phyloP scores from a whole-genome alignment of 257 asterid species.

The Petunia axillaris region DNA sequence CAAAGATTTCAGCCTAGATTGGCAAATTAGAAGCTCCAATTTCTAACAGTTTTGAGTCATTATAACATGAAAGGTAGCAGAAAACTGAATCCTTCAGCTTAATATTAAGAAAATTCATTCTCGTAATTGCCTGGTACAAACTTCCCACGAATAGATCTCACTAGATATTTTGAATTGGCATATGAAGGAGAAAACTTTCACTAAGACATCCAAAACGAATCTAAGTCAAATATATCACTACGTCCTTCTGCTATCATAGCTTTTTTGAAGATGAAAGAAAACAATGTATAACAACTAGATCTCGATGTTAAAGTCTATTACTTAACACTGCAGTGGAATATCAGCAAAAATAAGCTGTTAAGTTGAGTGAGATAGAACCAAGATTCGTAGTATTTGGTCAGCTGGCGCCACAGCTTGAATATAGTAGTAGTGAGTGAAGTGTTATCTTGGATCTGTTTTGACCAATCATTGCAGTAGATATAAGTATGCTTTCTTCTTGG shows the following conservation, averaged over 20 bases:
- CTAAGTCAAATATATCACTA: no score
- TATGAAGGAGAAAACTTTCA: not conserved
- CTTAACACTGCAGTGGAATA: not conserved
- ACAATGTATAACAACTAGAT: not conserved
- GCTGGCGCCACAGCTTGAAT: not conserved
- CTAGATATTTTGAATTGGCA: not conserved
- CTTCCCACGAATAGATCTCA: not conserved
- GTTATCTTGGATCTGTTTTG: not conserved
- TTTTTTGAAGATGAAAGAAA: not conserved
- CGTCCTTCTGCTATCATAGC: not conserved
- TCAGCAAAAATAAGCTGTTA: not conserved
- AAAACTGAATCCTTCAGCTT: not conserved
- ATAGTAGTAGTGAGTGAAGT: not conserved
- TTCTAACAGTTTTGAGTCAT: not conserved
- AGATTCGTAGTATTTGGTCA: not conserved
- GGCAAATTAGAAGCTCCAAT: not conserved
- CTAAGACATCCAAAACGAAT: not conserved
- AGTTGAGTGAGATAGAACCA: slow-evolving; percentile 5
- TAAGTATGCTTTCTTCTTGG: not conserved
- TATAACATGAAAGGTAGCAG: not conserved
- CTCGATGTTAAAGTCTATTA: slow-evolving; percentile 3
- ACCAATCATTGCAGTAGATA: not conserved
- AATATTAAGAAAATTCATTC: not conserved
- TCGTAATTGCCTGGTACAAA: not conserved
- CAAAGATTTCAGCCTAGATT: not conserved